Conservation (phyloP, 2,329 filamentous ascomycete species). For the Aspergillus novoparasiticus region DNA sequence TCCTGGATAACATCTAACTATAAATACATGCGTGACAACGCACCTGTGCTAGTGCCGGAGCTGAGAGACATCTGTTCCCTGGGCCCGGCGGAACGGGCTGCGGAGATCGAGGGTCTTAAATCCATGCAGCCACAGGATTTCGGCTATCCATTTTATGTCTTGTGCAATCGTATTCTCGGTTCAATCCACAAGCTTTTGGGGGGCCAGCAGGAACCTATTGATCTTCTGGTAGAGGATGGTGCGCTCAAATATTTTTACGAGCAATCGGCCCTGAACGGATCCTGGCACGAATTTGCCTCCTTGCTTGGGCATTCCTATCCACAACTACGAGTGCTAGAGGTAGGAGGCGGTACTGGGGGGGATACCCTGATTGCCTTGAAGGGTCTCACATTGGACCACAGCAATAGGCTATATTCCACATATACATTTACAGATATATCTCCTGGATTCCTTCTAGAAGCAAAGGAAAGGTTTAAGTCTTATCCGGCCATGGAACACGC, state of each 20-base stretch:
- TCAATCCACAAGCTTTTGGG: slow-evolving; percentile 15
- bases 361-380: slow-evolving; percentile 25
- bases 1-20: slow-evolving; percentile 8
- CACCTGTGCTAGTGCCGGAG: slow-evolving; percentile 1
- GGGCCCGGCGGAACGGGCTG: not conserved
- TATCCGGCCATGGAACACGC: slow-evolving; percentile 31
- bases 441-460: slow-evolving; percentile 29
- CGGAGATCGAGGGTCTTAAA: not conserved
- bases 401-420: slow-evolving; percentile 19
- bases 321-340: slow-evolving; percentile 26
- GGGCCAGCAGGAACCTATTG: slow-evolving; percentile 18
- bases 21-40: not conserved
- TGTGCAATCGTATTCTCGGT: slow-evolving; percentile 9
- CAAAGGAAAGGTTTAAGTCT: slow-evolving; percentile 24
- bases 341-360: slow-evolving; percentile 34
- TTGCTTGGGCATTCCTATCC: slow-evolving; percentile 27
- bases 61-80: not conserved
- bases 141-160: not conserved
- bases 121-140: not conserved
- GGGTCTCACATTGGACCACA: not conserved
- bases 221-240: slow-evolving; percentile 21
- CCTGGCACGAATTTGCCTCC: slow-evolving; percentile 12
- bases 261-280: slow-evolving; percentile 9
- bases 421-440: slow-evolving; percentile 38
- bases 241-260: slow-evolving; percentile 17